phyloP scores from a whole-genome alignment of 2,329 filamentous ascomycete species.

The Pseudogymnoascus sp. region DNA sequence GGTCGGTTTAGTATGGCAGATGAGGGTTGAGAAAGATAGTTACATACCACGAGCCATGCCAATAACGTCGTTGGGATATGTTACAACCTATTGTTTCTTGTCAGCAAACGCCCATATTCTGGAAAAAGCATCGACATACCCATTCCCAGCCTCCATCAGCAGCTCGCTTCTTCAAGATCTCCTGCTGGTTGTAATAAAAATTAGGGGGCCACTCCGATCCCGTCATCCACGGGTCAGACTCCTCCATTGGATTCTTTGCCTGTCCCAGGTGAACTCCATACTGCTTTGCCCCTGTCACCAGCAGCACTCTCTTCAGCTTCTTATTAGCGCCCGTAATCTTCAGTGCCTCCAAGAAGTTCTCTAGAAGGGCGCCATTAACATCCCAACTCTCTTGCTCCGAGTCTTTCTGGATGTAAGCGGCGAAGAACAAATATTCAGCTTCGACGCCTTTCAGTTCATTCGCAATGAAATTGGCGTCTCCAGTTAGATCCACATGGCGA shows the following conservation, averaged over 20 bases:
- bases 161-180: constrained; percentile 29
- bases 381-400: constrained; percentile 26
- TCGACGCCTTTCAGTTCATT: constrained; percentile 24
- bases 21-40: constrained; percentile 10
- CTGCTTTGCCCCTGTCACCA: constrained; percentile 42
- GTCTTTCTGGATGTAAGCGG: constrained; percentile 29
- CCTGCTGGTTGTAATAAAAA: constrained; percentile 44
- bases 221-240: constrained; percentile 37
- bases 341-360: constrained; percentile 39
- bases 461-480: constrained; percentile 25
- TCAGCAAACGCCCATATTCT: constrained; percentile 9
- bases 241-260: constrained; percentile 38
- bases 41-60: constrained; percentile 28
- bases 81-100: constrained; percentile 34
- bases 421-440: constrained; percentile 31
- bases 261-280: constrained; percentile 44
- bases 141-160: neutral
- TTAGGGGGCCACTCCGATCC: constrained; percentile 31
- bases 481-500: constrained; percentile 27
- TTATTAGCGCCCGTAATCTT: constrained; percentile 33
- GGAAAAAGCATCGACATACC: neutral
- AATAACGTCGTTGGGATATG: constrained; percentile 37
- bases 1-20: neutral
- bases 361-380: constrained; percentile 35
- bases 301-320: constrained; percentile 38